These are phyloP conservation scores for Mucor racemosus DNA, from an alignment of 371 early-diverging fungal genomes.

Conservation along the genomic window DNA sequence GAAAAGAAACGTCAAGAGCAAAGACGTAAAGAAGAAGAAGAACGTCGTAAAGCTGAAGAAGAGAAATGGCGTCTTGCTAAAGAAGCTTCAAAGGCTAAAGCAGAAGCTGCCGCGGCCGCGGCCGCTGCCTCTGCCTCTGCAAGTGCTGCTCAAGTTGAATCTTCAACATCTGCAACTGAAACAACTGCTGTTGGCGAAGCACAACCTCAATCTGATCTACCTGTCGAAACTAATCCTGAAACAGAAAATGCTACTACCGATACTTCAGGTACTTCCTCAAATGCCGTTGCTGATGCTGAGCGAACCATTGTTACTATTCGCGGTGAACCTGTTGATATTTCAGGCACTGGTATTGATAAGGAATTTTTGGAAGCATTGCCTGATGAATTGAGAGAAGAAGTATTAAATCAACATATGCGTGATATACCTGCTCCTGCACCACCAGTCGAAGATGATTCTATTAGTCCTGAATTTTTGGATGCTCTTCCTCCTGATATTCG, in stretches of 20 bases:
- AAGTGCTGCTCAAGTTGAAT: constrained; percentile 26
- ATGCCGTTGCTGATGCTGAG: constrained; percentile 15
- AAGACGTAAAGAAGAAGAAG: constrained; percentile 46
- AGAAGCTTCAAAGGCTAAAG: constrained; percentile 29
- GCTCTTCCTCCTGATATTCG: constrained; percentile 84
- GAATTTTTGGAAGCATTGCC: constrained; percentile 96
- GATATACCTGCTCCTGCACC: constrained; percentile 26
- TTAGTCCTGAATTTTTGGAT: constrained; percentile 78
- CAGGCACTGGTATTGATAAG: constrained; percentile 93
- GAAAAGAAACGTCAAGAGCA: constrained; percentile 52
- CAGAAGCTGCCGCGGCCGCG: constrained; percentile 35
- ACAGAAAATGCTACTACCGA: constrained; percentile 55
- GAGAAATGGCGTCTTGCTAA: constrained; percentile 50
- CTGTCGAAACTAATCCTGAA: constrained; percentile 76
- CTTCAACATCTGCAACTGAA: constrained; percentile 23
- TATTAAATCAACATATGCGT: constrained; percentile 71
- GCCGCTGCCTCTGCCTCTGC: too few species aligned
- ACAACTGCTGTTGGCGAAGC: constrained; percentile 48
- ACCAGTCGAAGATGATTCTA: constrained; percentile 49
- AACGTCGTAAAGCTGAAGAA: constrained; percentile 58
- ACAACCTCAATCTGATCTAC: constrained; percentile 73
- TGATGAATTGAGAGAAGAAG: constrained; percentile 93
- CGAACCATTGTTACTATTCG: constrained; percentile 56
- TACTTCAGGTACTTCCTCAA: not conserved
- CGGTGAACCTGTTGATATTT: constrained; percentile 80